These are phyloP conservation scores for Hamigera avellanea DNA, from an alignment of 495 filamentous ascomycete genomes.

Conservation along the genomic window DNA sequence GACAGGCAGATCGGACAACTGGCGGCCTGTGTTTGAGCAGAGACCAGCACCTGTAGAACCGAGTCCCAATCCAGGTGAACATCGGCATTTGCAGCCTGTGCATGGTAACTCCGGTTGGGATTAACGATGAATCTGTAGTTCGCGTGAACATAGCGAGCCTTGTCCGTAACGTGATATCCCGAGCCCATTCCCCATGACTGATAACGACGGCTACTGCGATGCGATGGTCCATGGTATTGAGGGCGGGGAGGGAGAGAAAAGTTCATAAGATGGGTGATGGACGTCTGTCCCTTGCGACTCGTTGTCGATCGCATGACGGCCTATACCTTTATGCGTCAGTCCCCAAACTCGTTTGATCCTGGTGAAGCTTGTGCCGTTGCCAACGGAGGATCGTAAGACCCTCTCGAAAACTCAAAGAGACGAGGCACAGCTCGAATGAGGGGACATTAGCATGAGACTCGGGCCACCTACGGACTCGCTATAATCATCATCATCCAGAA, in stretches of 20 bases:
- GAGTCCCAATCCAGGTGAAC: constrained; percentile 83
- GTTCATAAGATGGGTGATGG: constrained; percentile 93
- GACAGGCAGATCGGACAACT: constrained; percentile 92
- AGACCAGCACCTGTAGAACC: constrained; percentile 84
- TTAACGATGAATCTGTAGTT: constrained; percentile 96
- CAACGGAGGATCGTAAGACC: too few relatives aligned
- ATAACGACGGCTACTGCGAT: constrained; percentile 48
- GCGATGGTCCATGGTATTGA: constrained; percentile 46
- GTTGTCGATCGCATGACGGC: constrained; percentile 72
- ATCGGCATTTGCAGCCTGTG: constrained; percentile 78
- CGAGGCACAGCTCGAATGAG: neutral
- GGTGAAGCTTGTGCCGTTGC: neutral
- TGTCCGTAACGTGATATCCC: constrained; percentile 84
- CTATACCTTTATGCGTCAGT: constrained; percentile 19
- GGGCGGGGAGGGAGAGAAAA: constrained; percentile 74
- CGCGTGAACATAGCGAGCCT: constrained; percentile 89
- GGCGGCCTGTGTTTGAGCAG: constrained; percentile 73
- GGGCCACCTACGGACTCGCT: constrained; percentile 56
- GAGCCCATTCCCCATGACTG: constrained; percentile 81
- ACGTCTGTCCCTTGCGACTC: constrained; percentile 84
- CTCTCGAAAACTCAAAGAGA: too few relatives aligned
- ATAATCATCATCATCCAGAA: constrained; percentile 69
- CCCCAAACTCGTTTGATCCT: neutral
- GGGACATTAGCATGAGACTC: too few relatives aligned
- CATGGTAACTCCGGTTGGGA: constrained; percentile 64